Base-by-base conservation (phyloP, 179 eudicot species). In the Vitellaria paradoxa region DNA sequence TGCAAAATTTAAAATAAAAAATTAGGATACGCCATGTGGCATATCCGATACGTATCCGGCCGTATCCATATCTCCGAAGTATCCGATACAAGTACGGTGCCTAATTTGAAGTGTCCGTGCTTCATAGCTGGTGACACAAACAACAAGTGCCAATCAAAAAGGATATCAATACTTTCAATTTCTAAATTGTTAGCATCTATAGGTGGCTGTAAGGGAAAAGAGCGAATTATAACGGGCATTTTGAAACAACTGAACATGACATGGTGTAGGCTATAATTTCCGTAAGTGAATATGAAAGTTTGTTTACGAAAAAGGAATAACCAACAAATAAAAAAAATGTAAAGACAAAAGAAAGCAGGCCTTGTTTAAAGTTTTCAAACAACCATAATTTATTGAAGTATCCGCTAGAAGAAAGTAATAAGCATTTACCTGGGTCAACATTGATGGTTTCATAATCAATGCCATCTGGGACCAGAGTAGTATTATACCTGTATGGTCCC, bases 401-500 rank as follows among this genome's bases (percentile, higher is more conserved):
- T 23, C 5, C 4, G 47, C 70, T 10, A 63, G 26, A 73, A 52
- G 74, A 56, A 63, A 53, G 65, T 57, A 49, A 52, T 40, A 79
- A 56, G 6, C 20, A 42, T 57, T 78, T 78, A 95, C 99, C 99
- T 82, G 97, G 98, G 30, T 93, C 94, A 77, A 96, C 99, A 74
- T 83, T 82, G 72, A 92, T 82, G 23, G 88, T 96, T 79, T 86
- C 90, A 75, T 87, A 81, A 5, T 83, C 89, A 60, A 96, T 84
- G 37, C 92, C 96, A 84, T 78, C 87, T 23, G 94, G 93, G 14
- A 96, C 98, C 79, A 90, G 87, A 9, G 97, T 84, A 23, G 68
- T 56, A 69, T 92, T 93, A 78, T 93, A 96, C 79, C 82, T 86
- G 74, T 87, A 96, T 17, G 99, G 99, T 65, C 99, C 99, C 82